Evolutionary conservation across 2,329 filamentous ascomycete species (phyloP).

Genomic region (Emydomyces testavorans): DNA sequence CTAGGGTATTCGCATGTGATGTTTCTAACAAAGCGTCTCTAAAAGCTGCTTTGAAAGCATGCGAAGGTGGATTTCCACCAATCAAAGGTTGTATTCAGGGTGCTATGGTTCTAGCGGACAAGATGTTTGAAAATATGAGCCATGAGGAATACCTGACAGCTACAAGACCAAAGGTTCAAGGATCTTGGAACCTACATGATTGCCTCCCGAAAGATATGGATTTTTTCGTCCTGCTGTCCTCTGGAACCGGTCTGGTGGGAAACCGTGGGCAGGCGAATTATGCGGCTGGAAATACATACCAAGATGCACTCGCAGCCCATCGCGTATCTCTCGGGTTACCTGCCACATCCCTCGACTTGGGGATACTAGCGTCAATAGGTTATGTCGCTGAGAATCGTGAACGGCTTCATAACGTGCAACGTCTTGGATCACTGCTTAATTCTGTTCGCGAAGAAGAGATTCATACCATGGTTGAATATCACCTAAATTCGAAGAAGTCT

Average conservation of each 20-base stretch:
- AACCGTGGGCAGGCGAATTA: conserved; percentile 26
- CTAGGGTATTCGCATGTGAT: conserved; percentile 16
- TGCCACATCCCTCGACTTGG: conserved; percentile 7
- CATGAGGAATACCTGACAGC: conserved; percentile 25
- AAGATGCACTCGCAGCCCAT: conserved; percentile 20
- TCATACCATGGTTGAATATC: conserved; percentile 15
- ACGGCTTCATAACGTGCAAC: not conserved
- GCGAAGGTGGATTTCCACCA: conserved; percentile 18
- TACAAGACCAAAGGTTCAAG: conserved; percentile 26
- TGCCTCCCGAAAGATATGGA: conserved; percentile 25
- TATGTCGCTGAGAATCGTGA: conserved; percentile 7
- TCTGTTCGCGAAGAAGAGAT: conserved; percentile 8
- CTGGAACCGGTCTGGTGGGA: conserved; percentile 26
- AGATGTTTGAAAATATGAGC: conserved; percentile 28
- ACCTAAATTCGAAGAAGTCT: conserved; percentile 13
- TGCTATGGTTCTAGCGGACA: conserved; percentile 24
- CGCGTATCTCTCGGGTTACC: not conserved
- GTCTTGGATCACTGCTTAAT: not conserved
- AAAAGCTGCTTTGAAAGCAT: conserved; percentile 14
- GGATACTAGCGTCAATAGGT: not conserved
- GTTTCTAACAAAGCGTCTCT: conserved; percentile 14
- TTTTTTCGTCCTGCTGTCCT: conserved; percentile 36
- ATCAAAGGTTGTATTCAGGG: conserved; percentile 28
- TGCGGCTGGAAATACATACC: conserved; percentile 28
- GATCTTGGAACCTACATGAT: conserved; percentile 25